Percentiles rank a stretch among this genome's conserved stretches.
Evolutionary conservation across 805 yeast genomes (phyloP).

Genomic region (Cyberlindnera amylophila): DNA sequence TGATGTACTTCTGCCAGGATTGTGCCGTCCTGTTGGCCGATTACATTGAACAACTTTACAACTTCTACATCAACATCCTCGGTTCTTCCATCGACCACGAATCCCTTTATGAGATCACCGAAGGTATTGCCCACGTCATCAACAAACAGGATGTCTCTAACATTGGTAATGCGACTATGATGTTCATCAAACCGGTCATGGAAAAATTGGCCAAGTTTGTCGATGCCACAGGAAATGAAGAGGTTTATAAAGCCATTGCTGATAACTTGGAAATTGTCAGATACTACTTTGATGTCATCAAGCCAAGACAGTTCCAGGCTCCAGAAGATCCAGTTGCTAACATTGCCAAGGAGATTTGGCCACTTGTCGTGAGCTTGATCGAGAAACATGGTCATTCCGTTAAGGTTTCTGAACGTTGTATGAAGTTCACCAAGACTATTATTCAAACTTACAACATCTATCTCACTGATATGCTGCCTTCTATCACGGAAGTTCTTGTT

Average conservation of each 20-base stretch:
- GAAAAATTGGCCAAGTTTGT: conserved; percentile 36
- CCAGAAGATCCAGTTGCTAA: conserved; percentile 47
- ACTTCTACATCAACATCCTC: conserved; percentile 58
- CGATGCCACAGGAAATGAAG: conserved; percentile 29
- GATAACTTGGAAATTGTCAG: conserved; percentile 71
- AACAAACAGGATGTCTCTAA: conserved; percentile 53
- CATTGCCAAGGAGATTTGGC: conserved; percentile 57
- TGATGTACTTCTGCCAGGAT: conserved; percentile 93
- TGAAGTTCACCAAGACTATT: conserved; percentile 63
- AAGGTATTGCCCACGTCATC: conserved; percentile 85
- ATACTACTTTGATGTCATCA: conserved; percentile 53
- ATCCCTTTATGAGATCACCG: conserved; percentile 75
- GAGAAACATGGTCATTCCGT: conserved; percentile 53
- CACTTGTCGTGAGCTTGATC: conserved; percentile 46
- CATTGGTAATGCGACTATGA: conserved; percentile 48
- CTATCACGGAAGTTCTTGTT: conserved; percentile 62
- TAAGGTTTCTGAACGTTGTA: conserved; percentile 68
- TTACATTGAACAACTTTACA: conserved; percentile 70
- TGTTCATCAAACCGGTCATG: conserved; percentile 67
- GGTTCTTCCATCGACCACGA: conserved; percentile 54
- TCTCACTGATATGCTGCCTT: conserved; percentile 54
- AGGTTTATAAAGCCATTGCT: conserved; percentile 47
- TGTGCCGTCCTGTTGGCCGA: conserved; percentile 64
- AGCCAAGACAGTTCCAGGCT: conserved; percentile 34
- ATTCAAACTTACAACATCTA: conserved; percentile 59